Conservation (phyloP, 805 yeast genomes). For the Alloascoidea hylecoeti region DNA sequence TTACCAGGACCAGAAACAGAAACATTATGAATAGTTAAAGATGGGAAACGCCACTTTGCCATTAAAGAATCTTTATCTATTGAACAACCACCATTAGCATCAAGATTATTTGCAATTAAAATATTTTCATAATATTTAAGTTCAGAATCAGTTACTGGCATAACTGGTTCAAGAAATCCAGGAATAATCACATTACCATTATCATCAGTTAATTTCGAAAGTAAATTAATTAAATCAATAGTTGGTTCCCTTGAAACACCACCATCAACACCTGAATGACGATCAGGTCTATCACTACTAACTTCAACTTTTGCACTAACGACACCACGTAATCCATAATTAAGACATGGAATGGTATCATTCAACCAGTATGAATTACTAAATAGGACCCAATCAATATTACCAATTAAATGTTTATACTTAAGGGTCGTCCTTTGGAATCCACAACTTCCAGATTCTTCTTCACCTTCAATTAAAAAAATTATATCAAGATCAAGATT, state of each 20-base stretch:
- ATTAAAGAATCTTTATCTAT: slow-evolving; percentile 24
- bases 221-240: slow-evolving; percentile 62
- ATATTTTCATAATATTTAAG: slow-evolving; percentile 48
- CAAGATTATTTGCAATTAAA: slow-evolving; percentile 21
- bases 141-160: slow-evolving; percentile 44
- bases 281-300: slow-evolving; percentile 63
- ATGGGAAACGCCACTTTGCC: slow-evolving; percentile 83
- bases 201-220: slow-evolving; percentile 48
- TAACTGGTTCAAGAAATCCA: slow-evolving; percentile 55
- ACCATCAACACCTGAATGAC: slow-evolving; percentile 96
- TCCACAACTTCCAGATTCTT: slow-evolving; percentile 85
- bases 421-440: slow-evolving; percentile 52
- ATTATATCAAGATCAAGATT: slow-evolving; percentile 58
- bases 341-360: slow-evolving; percentile 76
- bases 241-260: slow-evolving; percentile 85
- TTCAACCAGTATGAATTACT: slow-evolving; percentile 94
- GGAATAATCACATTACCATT: slow-evolving; percentile 48
- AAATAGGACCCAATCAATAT: slow-evolving; percentile 78
- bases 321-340: slow-evolving; percentile 90
- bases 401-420: slow-evolving; percentile 40
- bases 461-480: slow-evolving; percentile 88
- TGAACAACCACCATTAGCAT: slow-evolving; percentile 13
- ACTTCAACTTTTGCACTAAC: slow-evolving; percentile 66
- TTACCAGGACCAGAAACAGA: slow-evolving; percentile 85
- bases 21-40: slow-evolving; percentile 74